Evolutionary conservation across 345 rosid species (phyloP).

Genomic region (Salix arbutifolia): DNA sequence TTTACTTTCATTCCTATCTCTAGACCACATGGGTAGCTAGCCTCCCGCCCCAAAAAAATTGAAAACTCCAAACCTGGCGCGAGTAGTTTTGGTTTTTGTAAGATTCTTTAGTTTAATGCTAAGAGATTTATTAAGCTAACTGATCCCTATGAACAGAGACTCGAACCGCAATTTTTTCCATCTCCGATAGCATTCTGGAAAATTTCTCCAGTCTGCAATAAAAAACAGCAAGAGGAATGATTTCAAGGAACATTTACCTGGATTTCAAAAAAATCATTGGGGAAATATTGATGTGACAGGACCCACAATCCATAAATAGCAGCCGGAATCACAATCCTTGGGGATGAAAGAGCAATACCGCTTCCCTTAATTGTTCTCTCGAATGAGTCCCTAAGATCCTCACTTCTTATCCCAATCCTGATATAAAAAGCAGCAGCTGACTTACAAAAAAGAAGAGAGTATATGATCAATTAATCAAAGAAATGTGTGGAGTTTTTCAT

Average conservation of each 20-base stretch:
- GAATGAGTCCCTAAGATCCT: conserved; percentile 57
- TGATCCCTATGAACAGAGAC: not conserved
- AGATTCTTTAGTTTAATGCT: not conserved
- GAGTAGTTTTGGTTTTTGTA: no score
- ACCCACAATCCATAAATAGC: conserved; percentile 71
- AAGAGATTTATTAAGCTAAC: not conserved
- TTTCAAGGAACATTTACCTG: conserved; percentile 45
- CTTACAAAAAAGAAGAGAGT: not conserved
- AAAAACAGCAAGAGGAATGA: not conserved
- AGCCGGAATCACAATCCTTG: conserved; percentile 82
- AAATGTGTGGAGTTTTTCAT: conserved; percentile 1
- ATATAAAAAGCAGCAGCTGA: conserved; percentile 7
- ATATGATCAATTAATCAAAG: not conserved
- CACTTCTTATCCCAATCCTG: conserved; percentile 84
- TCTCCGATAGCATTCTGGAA: not conserved
- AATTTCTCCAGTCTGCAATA: not conserved
- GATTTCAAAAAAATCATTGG: conserved; percentile 62
- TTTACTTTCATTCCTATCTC: not conserved
- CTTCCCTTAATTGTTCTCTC: conserved; percentile 72
- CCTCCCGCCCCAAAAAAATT: not conserved
- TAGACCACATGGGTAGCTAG: not conserved
- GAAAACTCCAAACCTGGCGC: not conserved
- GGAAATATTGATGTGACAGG: conserved; percentile 57
- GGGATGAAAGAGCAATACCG: conserved; percentile 78
- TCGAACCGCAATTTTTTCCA: not conserved